phyloP scores from a whole-genome alignment of 768 basidiomycete genomes.

The Exidia glandulosa region DNA sequence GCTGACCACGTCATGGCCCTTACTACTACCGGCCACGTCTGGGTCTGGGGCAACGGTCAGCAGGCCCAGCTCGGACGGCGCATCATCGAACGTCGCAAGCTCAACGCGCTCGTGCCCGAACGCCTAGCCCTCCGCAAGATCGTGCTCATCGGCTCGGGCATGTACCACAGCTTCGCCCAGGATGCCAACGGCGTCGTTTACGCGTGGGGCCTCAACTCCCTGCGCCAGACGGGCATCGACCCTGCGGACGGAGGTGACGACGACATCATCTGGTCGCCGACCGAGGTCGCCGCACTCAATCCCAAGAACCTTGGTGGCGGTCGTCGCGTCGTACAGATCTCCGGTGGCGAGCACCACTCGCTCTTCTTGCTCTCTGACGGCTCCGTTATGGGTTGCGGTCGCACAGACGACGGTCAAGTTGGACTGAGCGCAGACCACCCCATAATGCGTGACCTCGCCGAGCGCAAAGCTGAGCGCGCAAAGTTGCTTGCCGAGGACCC shows the following conservation, averaged over 20 bases:
- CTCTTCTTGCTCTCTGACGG: slow-evolving; percentile 80
- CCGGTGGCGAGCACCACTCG: slow-evolving; percentile 80
- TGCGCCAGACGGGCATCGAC: slow-evolving; percentile 58
- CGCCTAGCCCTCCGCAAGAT: slow-evolving; percentile 28
- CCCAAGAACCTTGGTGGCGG: slow-evolving; percentile 43
- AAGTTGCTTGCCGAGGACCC: neutral
- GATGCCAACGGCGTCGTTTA: slow-evolving; percentile 30
- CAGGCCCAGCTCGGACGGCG: slow-evolving; percentile 35
- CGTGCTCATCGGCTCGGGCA: slow-evolving; percentile 30
- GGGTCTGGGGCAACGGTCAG: slow-evolving; percentile 34
- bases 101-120: slow-evolving; percentile 33
- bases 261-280: slow-evolving; percentile 51
- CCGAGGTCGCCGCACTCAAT: slow-evolving; percentile 52
- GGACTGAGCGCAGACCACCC: slow-evolving; percentile 38
- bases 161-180: slow-evolving; percentile 37
- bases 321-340: slow-evolving; percentile 59
- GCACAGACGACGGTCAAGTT: slow-evolving; percentile 74
- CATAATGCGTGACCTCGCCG: slow-evolving; percentile 4
- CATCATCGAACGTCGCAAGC: slow-evolving; percentile 29
- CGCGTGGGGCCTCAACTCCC: slow-evolving; percentile 35
- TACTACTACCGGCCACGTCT: slow-evolving; percentile 33
- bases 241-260: slow-evolving; percentile 32
- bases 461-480: slow-evolving; percentile 1
- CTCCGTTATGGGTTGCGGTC: slow-evolving; percentile 77
- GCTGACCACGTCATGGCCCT: slow-evolving; percentile 37